A percentile compares a stretch with the other conserved stretches of the same genome.
phyloP scores from a whole-genome alignment of 805 yeast species.

The Pichia paraexigua region DNA sequence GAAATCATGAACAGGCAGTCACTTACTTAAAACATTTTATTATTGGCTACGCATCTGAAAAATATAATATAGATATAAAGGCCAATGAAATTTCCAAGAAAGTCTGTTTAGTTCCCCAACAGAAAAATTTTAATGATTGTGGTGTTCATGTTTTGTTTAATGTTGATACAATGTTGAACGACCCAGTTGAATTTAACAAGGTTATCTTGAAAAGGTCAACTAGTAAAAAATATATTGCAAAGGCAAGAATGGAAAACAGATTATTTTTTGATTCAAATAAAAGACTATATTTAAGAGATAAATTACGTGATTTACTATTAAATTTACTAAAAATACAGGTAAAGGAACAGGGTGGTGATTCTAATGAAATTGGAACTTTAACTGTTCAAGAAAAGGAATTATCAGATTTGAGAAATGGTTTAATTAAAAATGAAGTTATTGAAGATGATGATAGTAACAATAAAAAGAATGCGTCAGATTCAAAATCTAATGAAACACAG shows the following conservation, averaged over 20 bases:
- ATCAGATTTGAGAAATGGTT: not conserved
- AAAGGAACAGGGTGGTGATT: conserved; percentile 17
- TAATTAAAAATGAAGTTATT: not conserved
- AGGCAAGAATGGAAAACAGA: conserved; percentile 9
- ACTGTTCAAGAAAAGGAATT: conserved; percentile 4
- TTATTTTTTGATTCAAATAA: conserved; percentile 22
- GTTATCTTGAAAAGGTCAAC: conserved; percentile 15
- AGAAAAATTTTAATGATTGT: conserved; percentile 86
- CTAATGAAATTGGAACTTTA: conserved; percentile 17
- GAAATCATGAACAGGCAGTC: conserved; percentile 43
- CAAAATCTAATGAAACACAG: not conserved
- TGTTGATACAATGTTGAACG: conserved; percentile 46
- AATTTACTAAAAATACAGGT: conserved; percentile 24
- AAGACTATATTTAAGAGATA: conserved; percentile 18
- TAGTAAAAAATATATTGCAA: conserved; percentile 6
- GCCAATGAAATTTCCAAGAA: conserved; percentile 34
- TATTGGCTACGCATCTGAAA: conserved; percentile 62
- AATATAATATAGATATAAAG: conserved; percentile 39
- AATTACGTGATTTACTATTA: conserved; percentile 20
- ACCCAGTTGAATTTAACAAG: conserved; percentile 35
- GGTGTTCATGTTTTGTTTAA: conserved; percentile 87
- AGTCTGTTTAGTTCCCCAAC: conserved; percentile 57
- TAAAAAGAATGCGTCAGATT: not conserved
- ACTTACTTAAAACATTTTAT: conserved; percentile 52
- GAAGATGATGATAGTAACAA: not conserved